A percentile compares a stretch with the other conserved stretches of the same genome.
These are phyloP conservation scores for Trypanosoma avium DNA, from an alignment of 208 protist genomes.

Conservation along the genomic window DNA sequence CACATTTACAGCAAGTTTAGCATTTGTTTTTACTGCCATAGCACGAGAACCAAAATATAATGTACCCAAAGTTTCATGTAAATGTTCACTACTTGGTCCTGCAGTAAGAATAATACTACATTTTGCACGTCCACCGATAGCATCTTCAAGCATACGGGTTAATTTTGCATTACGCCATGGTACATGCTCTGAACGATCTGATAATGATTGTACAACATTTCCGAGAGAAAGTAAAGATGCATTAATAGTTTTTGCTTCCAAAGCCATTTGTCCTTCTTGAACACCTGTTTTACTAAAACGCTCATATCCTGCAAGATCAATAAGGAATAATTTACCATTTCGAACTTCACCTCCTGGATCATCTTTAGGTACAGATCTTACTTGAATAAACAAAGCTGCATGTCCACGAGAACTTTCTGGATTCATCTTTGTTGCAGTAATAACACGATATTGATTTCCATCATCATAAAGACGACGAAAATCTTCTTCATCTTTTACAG, in stretches of 20 bases:
- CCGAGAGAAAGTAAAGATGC: conserved; percentile 82
- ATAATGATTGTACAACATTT: conserved; percentile 81
- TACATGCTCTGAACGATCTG: conserved; percentile 71
- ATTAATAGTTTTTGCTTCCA: conserved; percentile 90
- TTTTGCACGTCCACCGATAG: conserved; percentile 84
- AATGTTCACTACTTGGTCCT: conserved; percentile 77
- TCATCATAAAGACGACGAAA: conserved; percentile 84
- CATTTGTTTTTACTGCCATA: conserved; percentile 85
- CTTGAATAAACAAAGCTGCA: conserved; percentile 77
- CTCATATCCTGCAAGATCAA: conserved; percentile 88
- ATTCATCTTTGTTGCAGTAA: conserved; percentile 89
- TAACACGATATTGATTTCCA: conserved; percentile 74
- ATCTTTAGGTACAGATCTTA: conserved; percentile 58
- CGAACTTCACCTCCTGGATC: conserved; percentile 48
- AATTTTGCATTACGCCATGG: conserved; percentile 91
- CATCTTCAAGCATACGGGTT: conserved; percentile 89
- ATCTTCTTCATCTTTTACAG: conserved; percentile 48
- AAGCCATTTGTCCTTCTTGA: conserved; percentile 65
- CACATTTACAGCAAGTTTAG: conserved; percentile 65
- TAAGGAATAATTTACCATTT: conserved; percentile 81
- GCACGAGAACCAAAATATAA: conserved; percentile 82
- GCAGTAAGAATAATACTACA: conserved; percentile 86
- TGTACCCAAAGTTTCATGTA: conserved; percentile 83
- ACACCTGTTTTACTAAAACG: conserved; percentile 89
- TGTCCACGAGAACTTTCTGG: conserved; percentile 84